Conservation (phyloP, 495 filamentous ascomycete genomes). For the Aspergillus cristatus region DNA sequence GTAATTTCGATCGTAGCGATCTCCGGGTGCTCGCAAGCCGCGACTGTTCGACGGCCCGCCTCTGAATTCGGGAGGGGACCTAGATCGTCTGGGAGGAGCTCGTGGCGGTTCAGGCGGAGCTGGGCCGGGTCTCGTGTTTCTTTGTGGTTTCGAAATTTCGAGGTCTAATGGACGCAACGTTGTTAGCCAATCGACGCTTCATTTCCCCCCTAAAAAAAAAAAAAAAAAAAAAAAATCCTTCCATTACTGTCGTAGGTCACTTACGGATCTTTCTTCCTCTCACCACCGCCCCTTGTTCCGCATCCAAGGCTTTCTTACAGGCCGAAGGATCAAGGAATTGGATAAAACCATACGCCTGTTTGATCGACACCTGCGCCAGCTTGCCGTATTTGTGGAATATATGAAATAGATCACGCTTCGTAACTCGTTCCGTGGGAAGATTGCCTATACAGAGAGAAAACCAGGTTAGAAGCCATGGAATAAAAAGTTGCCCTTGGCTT, state of each 20-base stretch:
- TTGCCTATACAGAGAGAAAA: slow-evolving; percentile 54
- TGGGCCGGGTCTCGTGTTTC: slow-evolving; percentile 51
- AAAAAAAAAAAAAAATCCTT: too few species aligned
- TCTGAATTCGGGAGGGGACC: slow-evolving; percentile 58
- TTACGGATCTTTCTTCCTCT: slow-evolving; percentile 86
- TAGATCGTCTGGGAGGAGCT: slow-evolving; percentile 45
- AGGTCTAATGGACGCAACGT: slow-evolving; percentile 51
- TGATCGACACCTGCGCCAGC: slow-evolving; percentile 91
- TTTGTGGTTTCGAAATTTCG: slow-evolving; percentile 84
- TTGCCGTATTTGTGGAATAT: slow-evolving; percentile 79
- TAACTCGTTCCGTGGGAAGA: slow-evolving; percentile 82
- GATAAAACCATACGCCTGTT: slow-evolving; percentile 94
- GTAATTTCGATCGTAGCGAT: slow-evolving; percentile 37
- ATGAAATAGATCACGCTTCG: slow-evolving; percentile 88
- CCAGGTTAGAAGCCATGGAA: slow-evolving; percentile 12
- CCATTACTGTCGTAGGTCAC: too few species aligned
- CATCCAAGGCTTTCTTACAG: slow-evolving; percentile 62
- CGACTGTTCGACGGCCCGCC: slow-evolving; percentile 32
- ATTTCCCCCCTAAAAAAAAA: background rate
- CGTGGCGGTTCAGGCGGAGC: slow-evolving; percentile 30
- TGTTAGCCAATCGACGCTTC: slow-evolving; percentile 5
- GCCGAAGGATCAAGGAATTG: slow-evolving; percentile 75
- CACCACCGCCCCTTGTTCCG: slow-evolving; percentile 68
- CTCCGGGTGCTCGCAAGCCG: slow-evolving; percentile 22
- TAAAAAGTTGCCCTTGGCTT: too few species aligned